phyloP scores from a whole-genome alignment of 352 stramenopile species.

The Elongisporangium undulatum region DNA sequence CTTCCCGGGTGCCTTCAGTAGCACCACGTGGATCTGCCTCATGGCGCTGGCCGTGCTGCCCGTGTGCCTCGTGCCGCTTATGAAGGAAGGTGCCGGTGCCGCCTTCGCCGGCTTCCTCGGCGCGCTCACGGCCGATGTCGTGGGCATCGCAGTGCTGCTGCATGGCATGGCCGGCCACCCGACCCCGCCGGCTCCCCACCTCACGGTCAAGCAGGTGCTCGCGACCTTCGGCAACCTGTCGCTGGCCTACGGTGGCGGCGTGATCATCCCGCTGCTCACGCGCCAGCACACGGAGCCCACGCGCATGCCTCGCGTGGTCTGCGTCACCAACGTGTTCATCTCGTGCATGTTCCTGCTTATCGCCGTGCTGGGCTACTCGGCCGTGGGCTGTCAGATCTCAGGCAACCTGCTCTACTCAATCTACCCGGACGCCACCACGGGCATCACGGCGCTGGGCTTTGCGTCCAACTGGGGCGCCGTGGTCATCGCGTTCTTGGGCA shows the following conservation, averaged over 20 bases:
- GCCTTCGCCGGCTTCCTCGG: conserved; percentile 42
- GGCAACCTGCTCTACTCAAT: conserved; percentile 70
- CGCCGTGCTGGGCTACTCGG: conserved; percentile 37
- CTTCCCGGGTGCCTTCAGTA: conserved; percentile 11
- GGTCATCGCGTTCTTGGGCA: conserved; percentile 13
- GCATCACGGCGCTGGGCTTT: conserved; percentile 27
- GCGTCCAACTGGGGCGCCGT: conserved; percentile 7
- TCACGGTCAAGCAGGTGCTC: conserved; percentile 38
- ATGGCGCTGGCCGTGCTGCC: conserved; percentile 41
- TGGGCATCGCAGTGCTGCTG: conserved; percentile 30
- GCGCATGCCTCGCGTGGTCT: conserved; percentile 48
- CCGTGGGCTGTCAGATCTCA: conserved; percentile 58
- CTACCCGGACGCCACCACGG: conserved; percentile 27
- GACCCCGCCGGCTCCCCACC: conserved; percentile 23
- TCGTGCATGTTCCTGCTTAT: conserved; percentile 43
- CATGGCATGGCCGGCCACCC: conserved; percentile 39
- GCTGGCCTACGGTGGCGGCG: conserved; percentile 42
- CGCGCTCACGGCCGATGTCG: conserved; percentile 39
- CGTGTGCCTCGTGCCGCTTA: conserved; percentile 35
- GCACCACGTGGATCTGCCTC: conserved; percentile 42
- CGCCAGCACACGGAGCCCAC: conserved; percentile 42
- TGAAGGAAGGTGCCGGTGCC: conserved; percentile 40
- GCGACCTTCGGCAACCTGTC: conserved; percentile 45
- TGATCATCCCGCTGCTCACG: conserved; percentile 45
- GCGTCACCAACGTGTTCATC: conserved; percentile 46